Base-by-base conservation (phyloP, 2,329 filamentous ascomycete species). In the Fusarium sp. region DNA sequence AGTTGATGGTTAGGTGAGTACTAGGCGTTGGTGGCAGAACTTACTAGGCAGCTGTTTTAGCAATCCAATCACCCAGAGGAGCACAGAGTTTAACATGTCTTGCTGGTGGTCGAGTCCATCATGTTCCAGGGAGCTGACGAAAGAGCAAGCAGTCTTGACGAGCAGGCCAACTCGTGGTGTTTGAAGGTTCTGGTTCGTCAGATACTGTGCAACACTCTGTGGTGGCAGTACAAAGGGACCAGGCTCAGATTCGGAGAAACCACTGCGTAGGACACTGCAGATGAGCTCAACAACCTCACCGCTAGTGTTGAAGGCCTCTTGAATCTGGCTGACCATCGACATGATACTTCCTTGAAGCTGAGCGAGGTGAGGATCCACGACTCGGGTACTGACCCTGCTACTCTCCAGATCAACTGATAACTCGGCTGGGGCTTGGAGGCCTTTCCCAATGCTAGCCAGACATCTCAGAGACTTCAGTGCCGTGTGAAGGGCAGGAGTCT, bases 201-300 rank as follows among this genome's bases (percentile, higher is more conserved):
- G 86, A 79, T 93, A 92, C 47, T 90, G 86, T 17, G 91, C 89
- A n/a, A 93, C 89, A 72, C 90, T 86, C 2, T 87, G 83, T 1
- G 92, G 86, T 6, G 91, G 88, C 68, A 97, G 90, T 14, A 95
- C 93, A 76, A 96, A 96, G 2, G 93, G 92, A 0, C 94, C 94
- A 7, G 92, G 89, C 32, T 90, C 88, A 1, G 87, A 88, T 80
- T 97, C 94, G 2, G 91, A 91, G 77, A 95, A 95, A 1, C 94
- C 94, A 26, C 90, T 89, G 45, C 91, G 89, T 56, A 96, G 86
- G 54, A 95, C 89, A 65, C 87, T 87, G 82, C 94, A 96, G 39
- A 92, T 90, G 8, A 89, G 87, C 77, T 95, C 93, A 28, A 92
- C 87, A 17, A 94, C 88, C 74, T 95, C 94, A 28, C 89, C 88